Base-by-base conservation (phyloP, 1,284 basidiomycete species). In the Sanghuangporus sanghuang region DNA sequence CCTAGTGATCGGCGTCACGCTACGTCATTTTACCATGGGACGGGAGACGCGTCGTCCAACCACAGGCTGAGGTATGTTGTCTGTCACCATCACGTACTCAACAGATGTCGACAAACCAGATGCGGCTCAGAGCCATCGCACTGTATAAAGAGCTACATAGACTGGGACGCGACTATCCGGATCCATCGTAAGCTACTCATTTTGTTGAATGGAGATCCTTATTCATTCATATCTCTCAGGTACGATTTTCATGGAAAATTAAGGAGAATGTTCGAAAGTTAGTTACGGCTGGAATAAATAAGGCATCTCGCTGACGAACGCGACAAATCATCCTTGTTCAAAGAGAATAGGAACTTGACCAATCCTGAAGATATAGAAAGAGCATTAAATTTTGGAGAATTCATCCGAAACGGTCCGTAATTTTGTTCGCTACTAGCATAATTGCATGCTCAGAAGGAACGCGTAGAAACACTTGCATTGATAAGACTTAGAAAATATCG, bases 401-500 rank as follows among this genome's bases (percentile, higher is more conserved):
- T 93, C 70, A 94, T 96, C 73, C 93, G 90, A 76, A 93, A 92
- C 71, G 93, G 93, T 92, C 68, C 67, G 85, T 71, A 35, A n/a
- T 39, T 14, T 27, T 42, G 8, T 65, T n/a, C 21, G 27, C 18
- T 39, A 16, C 14, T n/a, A 11, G 38, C 2, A 16, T 53, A 2
- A 9, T 60, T 36, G 56, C 32, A 18, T 35, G 12, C 53, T 38
- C 23, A 58, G 32, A 36, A 2, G 35, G 2, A 1, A 7, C 36
- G 32, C 36, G 21, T 73, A 95, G 93, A 95, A 79, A 93, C 93
- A 0, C 79, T 95, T 50, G 92, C 93, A 0, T 76, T 96, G 48
- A 93, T 95, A 71, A 89, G 90, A 4, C 77, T 96, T 57, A 85
- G 90, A 70, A 96, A 96, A 74, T 96, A 94, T 71, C 84, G 93